Base-by-base conservation (phyloP, 169 alveolate genomes). In the Ichthyophthirius multifiliis region DNA sequence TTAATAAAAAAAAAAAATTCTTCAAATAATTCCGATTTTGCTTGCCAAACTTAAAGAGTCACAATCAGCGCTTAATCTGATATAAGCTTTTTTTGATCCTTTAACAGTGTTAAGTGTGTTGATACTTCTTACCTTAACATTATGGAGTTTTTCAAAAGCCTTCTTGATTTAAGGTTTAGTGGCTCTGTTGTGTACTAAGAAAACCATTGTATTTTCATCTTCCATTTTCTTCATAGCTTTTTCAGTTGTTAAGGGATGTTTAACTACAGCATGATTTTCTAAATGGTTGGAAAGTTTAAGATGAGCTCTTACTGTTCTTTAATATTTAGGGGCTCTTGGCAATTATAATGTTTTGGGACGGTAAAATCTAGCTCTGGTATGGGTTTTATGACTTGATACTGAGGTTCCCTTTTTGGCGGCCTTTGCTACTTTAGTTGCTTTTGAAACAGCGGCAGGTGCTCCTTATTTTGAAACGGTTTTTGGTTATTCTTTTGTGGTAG, bases 31-130 rank as follows among this genome's bases (percentile, higher is more conserved):
- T 84, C 99, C 99, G 80, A 98, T 97, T 85, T 96, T 98, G 98
- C 97, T 97, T 76, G 99, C 99, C 67, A 98, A 98, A 75, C 97
- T 99, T 74, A 98, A 95, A 74, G 99, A 99, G 74, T 97, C 99
- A 79, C 93, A 96, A 78, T 97, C 99, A 41, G 97, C 94, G 16
- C 99, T 94, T 44, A 98, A 89, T 76, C 96, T 96, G 64, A 98
- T 98, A 93, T 94, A 98, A 47, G 99, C 99, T 97, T 97, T 97
- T 98, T 98, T 98, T 83, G 84, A 95, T 63, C 99, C 99, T 82
- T 97, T 99, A 23, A 98, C 97, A 76, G 98, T 96, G 89, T 94
- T 97, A 39, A 98, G 95, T 64, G 99, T 98, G 95, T 98, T 98
- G 76, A 98, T 99, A 82, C 91, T 92, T 75, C 88, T 94, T 83